These are phyloP conservation scores for Limnomonas spitsbergensis DNA, from an alignment of 139 green algal species.

Conservation along the genomic window DNA sequence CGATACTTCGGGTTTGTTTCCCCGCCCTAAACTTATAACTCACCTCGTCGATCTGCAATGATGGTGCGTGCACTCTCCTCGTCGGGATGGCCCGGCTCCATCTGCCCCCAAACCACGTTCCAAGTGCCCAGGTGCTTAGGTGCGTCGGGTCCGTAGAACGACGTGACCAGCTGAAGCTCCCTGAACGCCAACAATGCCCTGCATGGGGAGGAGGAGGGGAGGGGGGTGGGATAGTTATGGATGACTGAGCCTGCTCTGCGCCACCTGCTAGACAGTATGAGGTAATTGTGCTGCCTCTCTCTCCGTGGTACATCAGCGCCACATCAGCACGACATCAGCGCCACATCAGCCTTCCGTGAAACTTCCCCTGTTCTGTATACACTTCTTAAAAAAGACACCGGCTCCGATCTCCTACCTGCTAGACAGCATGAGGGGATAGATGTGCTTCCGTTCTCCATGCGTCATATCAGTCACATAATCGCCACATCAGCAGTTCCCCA, in stretches of 20 bases:
- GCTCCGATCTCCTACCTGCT: too few relatives aligned
- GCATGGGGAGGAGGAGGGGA: not conserved
- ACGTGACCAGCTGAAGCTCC: constrained; percentile 5
- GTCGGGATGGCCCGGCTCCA: not conserved
- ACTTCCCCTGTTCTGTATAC: not conserved
- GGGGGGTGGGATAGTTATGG: not conserved
- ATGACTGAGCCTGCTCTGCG: not conserved
- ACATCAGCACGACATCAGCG: not conserved
- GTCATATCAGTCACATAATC: too few relatives aligned
- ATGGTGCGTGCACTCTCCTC: too few relatives aligned
- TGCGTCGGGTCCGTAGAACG: not conserved
- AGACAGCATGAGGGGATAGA: not conserved
- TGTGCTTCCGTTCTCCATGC: not conserved
- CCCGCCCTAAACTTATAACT: too few relatives aligned
- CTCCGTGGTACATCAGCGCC: too few relatives aligned
- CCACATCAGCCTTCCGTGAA: not conserved
- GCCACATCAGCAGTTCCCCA: too few relatives aligned
- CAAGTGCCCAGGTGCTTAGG: not conserved
- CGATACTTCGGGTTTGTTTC: too few relatives aligned
- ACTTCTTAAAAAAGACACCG: not conserved
- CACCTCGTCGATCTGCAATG: too few relatives aligned
- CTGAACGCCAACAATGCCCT: constrained; percentile 9
- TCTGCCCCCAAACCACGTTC: not conserved
- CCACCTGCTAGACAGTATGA: too few relatives aligned
- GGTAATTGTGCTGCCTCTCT: too few relatives aligned